phyloP scores from a whole-genome alignment of 2,329 filamentous ascomycete species.

The Tolypocladium tundrense region DNA sequence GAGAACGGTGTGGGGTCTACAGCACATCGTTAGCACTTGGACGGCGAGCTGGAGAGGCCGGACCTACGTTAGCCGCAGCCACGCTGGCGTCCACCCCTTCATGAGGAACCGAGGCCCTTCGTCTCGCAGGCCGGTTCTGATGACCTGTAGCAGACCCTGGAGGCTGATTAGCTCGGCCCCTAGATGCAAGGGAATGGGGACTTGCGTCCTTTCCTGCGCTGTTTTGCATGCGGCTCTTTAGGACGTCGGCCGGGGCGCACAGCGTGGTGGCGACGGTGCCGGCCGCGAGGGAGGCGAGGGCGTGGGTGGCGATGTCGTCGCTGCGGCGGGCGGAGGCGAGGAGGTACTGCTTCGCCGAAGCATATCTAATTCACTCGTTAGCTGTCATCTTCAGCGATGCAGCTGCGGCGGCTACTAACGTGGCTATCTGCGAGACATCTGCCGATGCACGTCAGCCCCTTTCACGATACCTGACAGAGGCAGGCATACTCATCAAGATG shows the following conservation, averaged over 20 bases:
- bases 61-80: conserved; percentile 30
- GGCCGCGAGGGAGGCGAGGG: not conserved
- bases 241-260: conserved; percentile 16
- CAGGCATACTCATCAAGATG: not conserved
- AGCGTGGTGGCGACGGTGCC: not conserved
- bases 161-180: not conserved
- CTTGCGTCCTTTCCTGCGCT: conserved; percentile 9
- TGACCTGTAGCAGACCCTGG: conserved; percentile 20
- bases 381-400: not conserved
- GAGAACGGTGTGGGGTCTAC: conserved; percentile 28
- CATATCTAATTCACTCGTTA: not conserved
- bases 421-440: not conserved
- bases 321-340: not conserved
- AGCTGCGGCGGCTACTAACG: not conserved
- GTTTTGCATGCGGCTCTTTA: conserved; percentile 22
- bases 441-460: not conserved
- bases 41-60: conserved; percentile 4
- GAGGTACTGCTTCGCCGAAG: not conserved
- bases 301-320: not conserved
- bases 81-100: conserved; percentile 35
- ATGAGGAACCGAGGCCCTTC: conserved; percentile 32
- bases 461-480: not conserved
- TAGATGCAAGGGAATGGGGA: too few species aligned
- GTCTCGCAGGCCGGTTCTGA: conserved; percentile 21
- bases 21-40: not conserved